phyloP scores from a whole-genome alignment of 2,329 filamentous ascomycete species.

The Cytospora piceae region DNA sequence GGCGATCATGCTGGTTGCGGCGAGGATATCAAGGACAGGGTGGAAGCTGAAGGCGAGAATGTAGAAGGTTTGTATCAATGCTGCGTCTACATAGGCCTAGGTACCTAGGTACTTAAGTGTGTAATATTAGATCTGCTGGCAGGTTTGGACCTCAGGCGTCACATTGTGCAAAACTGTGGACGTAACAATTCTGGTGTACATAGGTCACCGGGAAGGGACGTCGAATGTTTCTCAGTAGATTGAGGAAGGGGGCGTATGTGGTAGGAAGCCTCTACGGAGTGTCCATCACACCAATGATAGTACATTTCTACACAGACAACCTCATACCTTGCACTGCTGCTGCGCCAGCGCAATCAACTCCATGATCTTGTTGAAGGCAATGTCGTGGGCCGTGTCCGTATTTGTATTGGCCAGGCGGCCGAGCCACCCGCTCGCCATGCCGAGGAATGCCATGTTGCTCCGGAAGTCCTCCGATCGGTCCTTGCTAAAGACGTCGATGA shows the following conservation, averaged over 20 bases:
- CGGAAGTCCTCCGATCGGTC: neutral
- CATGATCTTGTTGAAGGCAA: constrained; percentile 3
- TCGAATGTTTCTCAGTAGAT: neutral
- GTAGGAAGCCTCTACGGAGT: neutral
- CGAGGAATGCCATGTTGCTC: neutral
- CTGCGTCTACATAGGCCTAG: neutral
- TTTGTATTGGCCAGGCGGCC: neutral
- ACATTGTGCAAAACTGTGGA: neutral
- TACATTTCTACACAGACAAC: neutral
- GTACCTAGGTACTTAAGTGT: neutral
- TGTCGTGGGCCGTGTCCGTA: neutral
- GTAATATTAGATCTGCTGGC: neutral
- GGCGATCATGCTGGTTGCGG: constrained; percentile 43
- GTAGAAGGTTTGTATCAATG: neutral
- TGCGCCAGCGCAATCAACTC: neutral
- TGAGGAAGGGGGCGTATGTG: neutral
- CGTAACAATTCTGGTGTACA: neutral
- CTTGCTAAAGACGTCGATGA: constrained; percentile 1
- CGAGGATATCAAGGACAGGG: constrained; percentile 45
- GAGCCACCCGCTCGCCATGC: constrained; percentile 1
- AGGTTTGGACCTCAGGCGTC: neutral
- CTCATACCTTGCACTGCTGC: neutral
- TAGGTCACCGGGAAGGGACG: neutral
- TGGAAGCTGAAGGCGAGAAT: constrained; percentile 46
- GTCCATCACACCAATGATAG: no score